Percentiles rank a stretch among this genome's conserved stretches.
Conservation (phyloP, 495 filamentous ascomycete species). For the Neurospora sp. region DNA sequence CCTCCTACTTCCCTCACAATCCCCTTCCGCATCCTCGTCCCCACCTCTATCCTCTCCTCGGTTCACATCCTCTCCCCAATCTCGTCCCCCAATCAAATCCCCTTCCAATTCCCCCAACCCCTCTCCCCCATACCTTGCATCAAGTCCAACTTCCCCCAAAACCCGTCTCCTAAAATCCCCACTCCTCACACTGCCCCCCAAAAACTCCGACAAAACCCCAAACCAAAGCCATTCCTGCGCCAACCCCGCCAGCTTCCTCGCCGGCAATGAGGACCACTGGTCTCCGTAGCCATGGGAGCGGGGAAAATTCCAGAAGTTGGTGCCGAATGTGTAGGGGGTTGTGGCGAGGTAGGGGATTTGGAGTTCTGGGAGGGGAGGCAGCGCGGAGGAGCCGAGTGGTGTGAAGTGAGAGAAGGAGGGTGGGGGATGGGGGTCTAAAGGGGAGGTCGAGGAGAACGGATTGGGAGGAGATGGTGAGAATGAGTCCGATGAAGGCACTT, state of each 20-base stretch:
- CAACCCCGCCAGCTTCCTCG: constrained; percentile 11
- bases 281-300: constrained; percentile 16
- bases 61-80: too few species aligned
- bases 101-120: not conserved
- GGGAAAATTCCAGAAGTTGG: constrained; percentile 19
- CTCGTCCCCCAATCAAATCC: not conserved
- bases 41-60: too few species aligned
- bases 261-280: constrained; percentile 17
- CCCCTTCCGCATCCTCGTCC: too few species aligned
- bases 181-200: constrained; percentile 3
- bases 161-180: not conserved
- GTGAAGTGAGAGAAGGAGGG: not conserved
- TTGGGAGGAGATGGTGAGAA: not conserved
- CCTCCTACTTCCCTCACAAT: too few species aligned
- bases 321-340: constrained; percentile 11
- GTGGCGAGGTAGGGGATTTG: constrained; percentile 19
- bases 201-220: constrained; percentile 17
- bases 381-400: not conserved
- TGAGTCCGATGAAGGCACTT: not conserved
- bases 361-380: not conserved
- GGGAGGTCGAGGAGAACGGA: not conserved
- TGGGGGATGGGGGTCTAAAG: not conserved
- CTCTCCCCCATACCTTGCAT: not conserved
- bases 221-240: constrained; percentile 21
- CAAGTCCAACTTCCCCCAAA: not conserved